Evolutionary conservation across 371 early-diverging fungal genomes (phyloP).

Genomic region (Syncephalastrum racemosum): DNA sequence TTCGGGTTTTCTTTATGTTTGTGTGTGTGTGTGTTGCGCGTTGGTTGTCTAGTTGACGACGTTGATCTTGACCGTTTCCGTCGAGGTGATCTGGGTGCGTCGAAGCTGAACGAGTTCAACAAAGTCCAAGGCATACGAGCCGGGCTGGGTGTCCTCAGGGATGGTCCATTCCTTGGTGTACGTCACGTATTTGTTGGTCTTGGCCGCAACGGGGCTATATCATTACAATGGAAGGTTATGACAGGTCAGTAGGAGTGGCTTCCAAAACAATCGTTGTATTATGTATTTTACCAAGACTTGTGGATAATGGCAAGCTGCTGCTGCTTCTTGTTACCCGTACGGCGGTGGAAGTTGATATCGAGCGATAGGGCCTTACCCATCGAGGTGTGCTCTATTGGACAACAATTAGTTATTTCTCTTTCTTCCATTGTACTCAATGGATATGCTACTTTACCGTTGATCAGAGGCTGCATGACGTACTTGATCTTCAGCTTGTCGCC

Average conservation of each 20-base stretch:
- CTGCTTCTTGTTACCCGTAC: slow-evolving; percentile 43
- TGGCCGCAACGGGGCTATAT: slow-evolving; percentile 36
- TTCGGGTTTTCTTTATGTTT: too few species aligned
- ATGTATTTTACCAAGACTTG: slow-evolving; percentile 30
- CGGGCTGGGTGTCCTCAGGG: slow-evolving; percentile 51
- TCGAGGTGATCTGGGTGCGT: slow-evolving; percentile 29
- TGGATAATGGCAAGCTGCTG: slow-evolving; percentile 32
- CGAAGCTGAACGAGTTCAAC: slow-evolving; percentile 38
- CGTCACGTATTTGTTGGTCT: slow-evolving; percentile 31
- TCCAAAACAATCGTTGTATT: neutral
- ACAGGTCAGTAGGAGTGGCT: neutral
- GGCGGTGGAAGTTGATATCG: slow-evolving; percentile 40
- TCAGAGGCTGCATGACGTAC: slow-evolving; percentile 51
- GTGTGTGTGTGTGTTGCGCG: neutral
- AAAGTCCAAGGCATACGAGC: slow-evolving; percentile 55
- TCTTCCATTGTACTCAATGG: slow-evolving; percentile 2
- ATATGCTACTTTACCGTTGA: slow-evolving; percentile 24
- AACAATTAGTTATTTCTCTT: slow-evolving; percentile 5
- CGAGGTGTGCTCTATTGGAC: slow-evolving; percentile 27
- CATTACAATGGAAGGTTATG: neutral
- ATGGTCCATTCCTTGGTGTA: slow-evolving; percentile 50
- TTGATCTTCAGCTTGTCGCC: slow-evolving; percentile 35
- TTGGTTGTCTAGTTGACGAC: slow-evolving; percentile 28
- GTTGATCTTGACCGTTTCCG: slow-evolving; percentile 44
- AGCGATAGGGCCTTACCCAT: slow-evolving; percentile 39